Conservation (phyloP, 164 flowering plant species). For the Umbellularia californica region DNA sequence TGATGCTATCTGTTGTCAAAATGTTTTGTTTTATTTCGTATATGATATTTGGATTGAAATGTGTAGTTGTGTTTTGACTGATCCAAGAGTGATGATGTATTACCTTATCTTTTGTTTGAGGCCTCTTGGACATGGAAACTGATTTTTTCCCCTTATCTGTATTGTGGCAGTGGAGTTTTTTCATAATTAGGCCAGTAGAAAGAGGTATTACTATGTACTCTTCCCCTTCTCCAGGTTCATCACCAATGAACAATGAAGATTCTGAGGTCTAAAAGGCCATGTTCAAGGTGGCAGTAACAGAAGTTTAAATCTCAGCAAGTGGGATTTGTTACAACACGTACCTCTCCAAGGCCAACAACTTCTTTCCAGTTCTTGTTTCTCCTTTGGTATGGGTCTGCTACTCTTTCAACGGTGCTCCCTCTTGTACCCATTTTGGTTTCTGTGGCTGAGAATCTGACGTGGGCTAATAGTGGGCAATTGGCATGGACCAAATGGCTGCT, state of each 20-base stretch:
- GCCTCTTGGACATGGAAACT: background rate
- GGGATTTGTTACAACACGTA: background rate
- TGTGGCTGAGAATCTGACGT: background rate
- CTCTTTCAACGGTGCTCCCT: background rate
- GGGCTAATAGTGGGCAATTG: background rate
- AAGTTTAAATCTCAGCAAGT: background rate
- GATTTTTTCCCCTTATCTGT: background rate
- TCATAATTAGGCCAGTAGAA: no score
- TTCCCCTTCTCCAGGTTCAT: background rate
- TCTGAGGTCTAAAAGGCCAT: background rate
- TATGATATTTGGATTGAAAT: no score
- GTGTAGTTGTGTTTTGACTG: no score
- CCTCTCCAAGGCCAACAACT: background rate
- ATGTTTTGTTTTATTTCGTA: no score
- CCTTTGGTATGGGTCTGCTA: background rate
- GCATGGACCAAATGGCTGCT: background rate
- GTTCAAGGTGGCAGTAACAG: background rate
- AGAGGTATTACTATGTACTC: background rate
- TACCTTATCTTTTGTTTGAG: background rate
- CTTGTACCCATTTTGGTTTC: background rate
- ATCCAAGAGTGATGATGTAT: background rate
- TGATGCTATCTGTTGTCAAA: background rate
- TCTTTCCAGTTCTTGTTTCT: background rate
- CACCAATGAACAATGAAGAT: background rate
- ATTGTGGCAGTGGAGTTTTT: background rate